phyloP scores from a whole-genome alignment of 1,284 basidiomycete genomes.

The Rhodofomes roseus region DNA sequence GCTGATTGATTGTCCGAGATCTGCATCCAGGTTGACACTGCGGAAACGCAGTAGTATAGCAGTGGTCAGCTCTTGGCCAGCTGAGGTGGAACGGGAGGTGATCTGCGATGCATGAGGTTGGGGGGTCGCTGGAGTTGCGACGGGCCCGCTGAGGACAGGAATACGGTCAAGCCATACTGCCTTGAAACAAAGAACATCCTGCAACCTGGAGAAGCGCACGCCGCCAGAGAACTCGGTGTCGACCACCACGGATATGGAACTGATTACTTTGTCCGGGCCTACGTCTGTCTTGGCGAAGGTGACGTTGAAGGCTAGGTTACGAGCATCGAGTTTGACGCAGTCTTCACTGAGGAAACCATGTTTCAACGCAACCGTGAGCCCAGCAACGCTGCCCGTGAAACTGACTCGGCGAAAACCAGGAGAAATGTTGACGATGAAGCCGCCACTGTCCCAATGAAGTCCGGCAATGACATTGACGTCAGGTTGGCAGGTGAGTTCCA shows the following conservation, averaged over 20 bases:
- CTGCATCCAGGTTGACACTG: constrained; percentile 66
- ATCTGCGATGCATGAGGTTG: constrained; percentile 7
- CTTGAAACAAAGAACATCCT: constrained; percentile 86
- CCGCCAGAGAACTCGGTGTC: constrained; percentile 76
- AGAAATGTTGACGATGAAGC: constrained; percentile 76
- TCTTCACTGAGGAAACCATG: constrained; percentile 82
- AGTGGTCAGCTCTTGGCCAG: constrained; percentile 52
- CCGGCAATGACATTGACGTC: constrained; percentile 87
- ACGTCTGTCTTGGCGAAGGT: constrained; percentile 53
- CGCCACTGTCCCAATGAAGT: constrained; percentile 88
- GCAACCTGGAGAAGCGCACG: constrained; percentile 75
- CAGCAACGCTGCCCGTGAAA: constrained; percentile 76
- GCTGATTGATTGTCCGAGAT: constrained; percentile 75
- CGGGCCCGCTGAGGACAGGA: constrained; percentile 53
- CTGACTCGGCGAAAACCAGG: constrained; percentile 68
- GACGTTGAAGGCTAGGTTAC: constrained; percentile 72
- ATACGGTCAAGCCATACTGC: constrained; percentile 88
- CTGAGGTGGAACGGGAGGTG: constrained; percentile 14
- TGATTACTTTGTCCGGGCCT: constrained; percentile 35
- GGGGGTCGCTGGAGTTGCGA: constrained; percentile 20
- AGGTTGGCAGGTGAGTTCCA: constrained; percentile 82
- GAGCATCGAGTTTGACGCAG: constrained; percentile 70
- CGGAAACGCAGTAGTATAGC: constrained; percentile 67
- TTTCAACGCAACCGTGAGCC: constrained; percentile 73
- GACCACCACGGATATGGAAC: constrained; percentile 64